Evolutionary conservation across 1,284 basidiomycete species (phyloP).

Genomic region (Ustilago tritici): DNA sequence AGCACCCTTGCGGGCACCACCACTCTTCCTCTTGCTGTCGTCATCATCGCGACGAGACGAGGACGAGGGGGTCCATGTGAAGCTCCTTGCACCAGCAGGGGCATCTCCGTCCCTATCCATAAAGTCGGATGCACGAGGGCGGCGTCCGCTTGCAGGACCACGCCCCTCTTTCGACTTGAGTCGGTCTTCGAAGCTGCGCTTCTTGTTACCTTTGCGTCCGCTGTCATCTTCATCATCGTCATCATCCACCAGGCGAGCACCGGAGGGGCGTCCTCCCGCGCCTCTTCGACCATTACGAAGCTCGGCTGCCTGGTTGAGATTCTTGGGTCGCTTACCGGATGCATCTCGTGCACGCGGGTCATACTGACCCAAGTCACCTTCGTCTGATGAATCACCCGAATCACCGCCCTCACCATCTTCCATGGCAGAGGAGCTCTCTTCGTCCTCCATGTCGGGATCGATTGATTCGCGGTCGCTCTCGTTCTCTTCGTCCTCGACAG

Average conservation of each 20-base stretch:
- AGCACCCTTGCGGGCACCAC: slow-evolving; percentile 10
- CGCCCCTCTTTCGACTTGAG: slow-evolving; percentile 26
- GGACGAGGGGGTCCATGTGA: slow-evolving; percentile 58
- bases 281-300: slow-evolving; percentile 70
- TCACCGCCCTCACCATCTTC: slow-evolving; percentile 45
- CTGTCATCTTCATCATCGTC: slow-evolving; percentile 36
- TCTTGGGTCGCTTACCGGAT: slow-evolving; percentile 70
- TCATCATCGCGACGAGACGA: slow-evolving; percentile 19
- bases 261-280: slow-evolving; percentile 20
- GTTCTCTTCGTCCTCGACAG: slow-evolving; percentile 88
- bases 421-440: slow-evolving; percentile 16
- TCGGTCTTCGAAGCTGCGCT: slow-evolving; percentile 42
- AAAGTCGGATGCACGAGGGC: slow-evolving; percentile 40
- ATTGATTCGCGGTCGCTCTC: slow-evolving; percentile 82
- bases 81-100: slow-evolving; percentile 26
- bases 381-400: slow-evolving; percentile 71
- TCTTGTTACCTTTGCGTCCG: slow-evolving; percentile 45
- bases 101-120: slow-evolving; percentile 31
- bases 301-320: slow-evolving; percentile 69
- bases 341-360: slow-evolving; percentile 57
- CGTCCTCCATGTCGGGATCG: slow-evolving; percentile 63
- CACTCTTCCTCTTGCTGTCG: slow-evolving; percentile 9
- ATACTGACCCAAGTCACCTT: slow-evolving; percentile 55
- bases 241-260: slow-evolving; percentile 47
- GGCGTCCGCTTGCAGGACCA: background rate